These are phyloP conservation scores for Sanghuangporus weigelae DNA, from an alignment of 1,284 basidiomycete species.

Conservation along the genomic window DNA sequence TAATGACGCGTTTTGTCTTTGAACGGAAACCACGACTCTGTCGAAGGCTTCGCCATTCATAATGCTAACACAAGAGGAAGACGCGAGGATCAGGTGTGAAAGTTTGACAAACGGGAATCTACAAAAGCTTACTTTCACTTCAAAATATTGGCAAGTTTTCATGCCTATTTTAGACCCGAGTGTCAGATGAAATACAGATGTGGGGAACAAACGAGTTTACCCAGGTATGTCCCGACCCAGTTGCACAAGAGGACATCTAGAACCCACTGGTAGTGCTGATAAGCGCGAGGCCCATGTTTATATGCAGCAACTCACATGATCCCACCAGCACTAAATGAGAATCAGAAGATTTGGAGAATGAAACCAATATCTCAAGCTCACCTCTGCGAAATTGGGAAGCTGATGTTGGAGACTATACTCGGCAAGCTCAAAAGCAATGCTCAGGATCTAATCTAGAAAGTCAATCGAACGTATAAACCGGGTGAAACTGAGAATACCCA, in stretches of 20 bases:
- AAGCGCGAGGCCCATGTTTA: constrained; percentile 13
- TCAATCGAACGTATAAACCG: constrained; percentile 3
- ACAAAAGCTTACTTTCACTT: constrained; percentile 68
- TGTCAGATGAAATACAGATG: constrained; percentile 14
- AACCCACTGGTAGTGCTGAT: constrained; percentile 54
- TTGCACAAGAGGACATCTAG: constrained; percentile 82
- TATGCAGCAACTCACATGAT: constrained; percentile 57
- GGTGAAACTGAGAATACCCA: constrained; percentile 47
- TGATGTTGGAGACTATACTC: constrained; percentile 84
- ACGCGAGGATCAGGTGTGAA: constrained; percentile 15
- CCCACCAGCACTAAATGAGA: constrained; percentile 72
- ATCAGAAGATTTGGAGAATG: constrained; percentile 17
- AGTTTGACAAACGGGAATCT: background rate
- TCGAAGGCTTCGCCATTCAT: constrained; percentile 78
- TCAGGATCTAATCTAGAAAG: constrained; percentile 55
- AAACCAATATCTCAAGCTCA: constrained; percentile 29
- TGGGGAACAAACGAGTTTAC: constrained; percentile 31
- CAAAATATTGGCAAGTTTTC: constrained; percentile 79
- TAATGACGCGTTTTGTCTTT: constrained; percentile 71
- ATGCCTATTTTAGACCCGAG: constrained; percentile 48
- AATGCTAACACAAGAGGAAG: constrained; percentile 46
- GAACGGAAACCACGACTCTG: constrained; percentile 69
- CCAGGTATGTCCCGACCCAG: constrained; percentile 79
- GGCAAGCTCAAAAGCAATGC: constrained; percentile 79
- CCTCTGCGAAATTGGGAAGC: constrained; percentile 78